These are phyloP conservation scores for Caryopteris hybrid DNA, from an alignment of 305 asterid species.

Conservation along the genomic window DNA sequence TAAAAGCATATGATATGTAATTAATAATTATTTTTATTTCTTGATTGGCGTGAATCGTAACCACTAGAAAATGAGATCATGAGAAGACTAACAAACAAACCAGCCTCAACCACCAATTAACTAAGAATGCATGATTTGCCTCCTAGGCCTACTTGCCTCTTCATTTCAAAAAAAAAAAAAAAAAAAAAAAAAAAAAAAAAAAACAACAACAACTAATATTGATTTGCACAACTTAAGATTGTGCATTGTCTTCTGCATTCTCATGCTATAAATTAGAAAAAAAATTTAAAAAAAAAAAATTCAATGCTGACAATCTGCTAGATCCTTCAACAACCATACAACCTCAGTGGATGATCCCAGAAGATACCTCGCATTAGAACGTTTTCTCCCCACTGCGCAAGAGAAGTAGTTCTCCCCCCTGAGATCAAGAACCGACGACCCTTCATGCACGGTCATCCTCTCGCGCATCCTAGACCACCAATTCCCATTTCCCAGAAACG, in stretches of 20 bases:
- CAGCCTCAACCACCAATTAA: no score
- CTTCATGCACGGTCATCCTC: constrained; percentile 58
- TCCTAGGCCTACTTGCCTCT: no score
- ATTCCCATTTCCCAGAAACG: constrained; percentile 36
- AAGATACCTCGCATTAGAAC: constrained; percentile 76
- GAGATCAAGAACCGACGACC: constrained; percentile 86
- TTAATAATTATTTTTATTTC: no score
- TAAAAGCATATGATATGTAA: no score
- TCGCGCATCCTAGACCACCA: constrained; percentile 63
- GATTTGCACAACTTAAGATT: neutral
- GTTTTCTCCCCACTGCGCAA: constrained; percentile 76
- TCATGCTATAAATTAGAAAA: neutral
- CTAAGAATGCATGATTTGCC: no score
- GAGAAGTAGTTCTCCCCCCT: constrained; percentile 82
- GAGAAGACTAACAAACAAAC: no score
- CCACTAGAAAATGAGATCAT: no score
- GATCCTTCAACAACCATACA: constrained; percentile 55
- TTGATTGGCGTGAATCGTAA: no score
- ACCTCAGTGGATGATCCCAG: constrained; percentile 74
- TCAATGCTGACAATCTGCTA: constrained; percentile 33
- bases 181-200: no score
- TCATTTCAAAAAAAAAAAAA: no score
- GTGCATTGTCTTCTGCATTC: neutral
- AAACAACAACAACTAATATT: no score
- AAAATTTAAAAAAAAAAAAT: neutral